Evolutionary conservation across 1,139 yeast species (phyloP), one percentile per base, ranked within the genome.

Genomic region (Hansenula sp.): DNA sequence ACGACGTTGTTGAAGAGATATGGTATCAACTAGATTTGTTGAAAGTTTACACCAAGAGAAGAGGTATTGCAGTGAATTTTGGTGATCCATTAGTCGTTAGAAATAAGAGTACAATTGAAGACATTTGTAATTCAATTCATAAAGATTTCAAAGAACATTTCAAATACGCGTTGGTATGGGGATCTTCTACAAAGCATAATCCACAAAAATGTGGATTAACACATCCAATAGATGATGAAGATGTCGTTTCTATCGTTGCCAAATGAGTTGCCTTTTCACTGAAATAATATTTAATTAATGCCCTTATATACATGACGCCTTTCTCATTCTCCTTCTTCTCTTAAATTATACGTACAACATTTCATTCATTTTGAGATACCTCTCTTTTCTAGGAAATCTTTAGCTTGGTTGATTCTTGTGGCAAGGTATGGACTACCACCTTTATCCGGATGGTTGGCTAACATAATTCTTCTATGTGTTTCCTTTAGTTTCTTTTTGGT

Each of bases 341-440:
- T 41, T 29, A 36, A 13, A 19, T n/a, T 17, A n/a, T n/a, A n/a
- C n/a, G n/a, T n/a, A n/a, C 25, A 21, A 6, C 25, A 21, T 9
- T 9, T 9, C 11, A 15, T 5, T 35, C 36, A 56, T 48, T 58
- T 58, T 21, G 46, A 47, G 27, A 59, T 79, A 34, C 89, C 89
- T 62, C 91, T 80, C 70, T 89, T 90, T 55, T 88, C 95, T 61
- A 93, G 74, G 62, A 90, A 84, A 59, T 90, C 96, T 66, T 93
- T 93, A 43, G 99, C 98, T 69, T 93, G 98, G 65, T 93, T 93
- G 55, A 93, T 90, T 72, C 93, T 93, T 40, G 98, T 91, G 48
- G 99, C 99, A 61, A 93, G 66, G 60, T 80, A 91, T 33, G 98
- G 93, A 17, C 96, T 86, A 10, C 99, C 99, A 42, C 99, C 99